Evolutionary conservation across 306 rosid genomes (phyloP).

Genomic region (Casuarina equisetifolia): DNA sequence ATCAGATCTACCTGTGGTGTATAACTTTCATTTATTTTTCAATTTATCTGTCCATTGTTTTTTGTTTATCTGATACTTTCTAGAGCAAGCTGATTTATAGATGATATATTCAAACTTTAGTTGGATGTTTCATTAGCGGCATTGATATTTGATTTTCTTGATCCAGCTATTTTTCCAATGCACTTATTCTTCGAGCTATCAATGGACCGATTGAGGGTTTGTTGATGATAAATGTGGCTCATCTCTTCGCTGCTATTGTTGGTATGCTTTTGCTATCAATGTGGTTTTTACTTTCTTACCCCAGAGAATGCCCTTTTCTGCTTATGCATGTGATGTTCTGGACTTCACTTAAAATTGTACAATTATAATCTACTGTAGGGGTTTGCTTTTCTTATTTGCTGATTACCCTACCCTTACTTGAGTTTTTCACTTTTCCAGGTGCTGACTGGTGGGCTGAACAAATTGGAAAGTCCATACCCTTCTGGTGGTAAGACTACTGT

Average conservation of each 20-base stretch:
- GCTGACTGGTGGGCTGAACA: constrained; percentile 89
- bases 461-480: constrained; percentile 68
- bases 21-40: constrained; percentile 1
- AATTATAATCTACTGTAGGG: background rate
- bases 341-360: constrained; percentile 8
- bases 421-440: constrained; percentile 49
- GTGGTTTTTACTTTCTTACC: background rate
- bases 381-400: background rate
- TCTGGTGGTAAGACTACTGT: constrained; percentile 53
- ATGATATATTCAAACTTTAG: background rate
- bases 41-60: constrained; percentile 11
- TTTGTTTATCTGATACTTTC: constrained; percentile 9
- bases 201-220: constrained; percentile 99
- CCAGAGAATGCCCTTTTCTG: background rate
- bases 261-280: constrained; percentile 56
- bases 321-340: constrained; percentile 2
- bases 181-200: constrained; percentile 78
- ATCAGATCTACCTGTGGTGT: background rate
- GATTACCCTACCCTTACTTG: background rate
- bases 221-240: constrained; percentile 65
- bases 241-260: constrained; percentile 77
- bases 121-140: background rate
- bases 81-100: background rate
- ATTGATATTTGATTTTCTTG: constrained; percentile 32
- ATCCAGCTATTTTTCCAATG: constrained; percentile 86